Evolutionary conservation across 2,329 filamentous ascomycete genomes (phyloP), one percentile per base, ranked within the genome.

Genomic region (Venturia effusa): DNA sequence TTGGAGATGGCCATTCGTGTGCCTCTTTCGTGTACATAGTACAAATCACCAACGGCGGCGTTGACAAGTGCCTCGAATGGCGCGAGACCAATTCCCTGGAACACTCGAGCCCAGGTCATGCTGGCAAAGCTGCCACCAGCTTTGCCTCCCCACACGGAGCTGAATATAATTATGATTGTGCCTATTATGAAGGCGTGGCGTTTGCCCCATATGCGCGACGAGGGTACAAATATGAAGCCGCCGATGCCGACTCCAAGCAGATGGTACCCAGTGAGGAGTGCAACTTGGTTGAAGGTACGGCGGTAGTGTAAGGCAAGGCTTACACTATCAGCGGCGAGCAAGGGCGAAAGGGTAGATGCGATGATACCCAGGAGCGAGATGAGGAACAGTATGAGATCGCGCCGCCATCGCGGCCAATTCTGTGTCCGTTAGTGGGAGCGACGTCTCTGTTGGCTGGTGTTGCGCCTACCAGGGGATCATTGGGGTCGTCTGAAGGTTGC

Each of bases 21-120:
- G 39, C 92, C 92, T 62, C 90, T 83, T 79, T 89, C 85, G 77
- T 93, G 93, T 32, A 97, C 91, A 74, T 87, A 94, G 75, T 93
- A 97, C 61, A 97, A 73, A 74, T 97, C 93, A 48, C 92, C 93
- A 7, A 97, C 89, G 60, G 86, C 88, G 0, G 90, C 90, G 74
- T 96, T 96, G 65, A 97, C 88, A 30, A 97, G 78, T 0, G 90
- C 89, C 76, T 97, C 93, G 68, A 94, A 97, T 0, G 93, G 92
- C 10, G 92, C 92, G 22, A 92, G 81, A 0, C 88, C 92, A 54
- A 97, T 82, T 24, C 93, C 93, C 74, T 97, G 93, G 64, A 96
- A 84, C 61, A 96, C 83, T 15, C 93, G 82, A 15, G 93, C 88
- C 76, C 86, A 90, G 4, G 94, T 72, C 66, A 97, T 79, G 70